Base-by-base conservation (phyloP, 2,329 filamentous ascomycete genomes). In the Phialophora chinensis region DNA sequence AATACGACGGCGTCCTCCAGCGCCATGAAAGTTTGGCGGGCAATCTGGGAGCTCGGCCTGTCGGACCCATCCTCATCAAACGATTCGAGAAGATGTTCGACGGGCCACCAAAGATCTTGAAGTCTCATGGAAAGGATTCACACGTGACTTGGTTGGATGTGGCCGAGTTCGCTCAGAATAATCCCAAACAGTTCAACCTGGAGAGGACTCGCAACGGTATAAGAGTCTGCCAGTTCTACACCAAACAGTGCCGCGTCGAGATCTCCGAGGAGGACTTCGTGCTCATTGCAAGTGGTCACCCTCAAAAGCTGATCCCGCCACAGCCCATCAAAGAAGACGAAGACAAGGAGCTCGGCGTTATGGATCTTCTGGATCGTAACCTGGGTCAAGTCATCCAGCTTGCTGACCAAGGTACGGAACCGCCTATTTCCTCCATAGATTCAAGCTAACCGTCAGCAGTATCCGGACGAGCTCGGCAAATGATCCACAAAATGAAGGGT, bases 191-290 rank as follows among this genome's bases (percentile, higher is more conserved):
- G 63, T 95, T 96, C 77, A 85, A 87, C 38, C 80, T 96, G 60
- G 88, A 87, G 62, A 87, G 90, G 65, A 85, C 86, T 68, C 84
- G 87, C 53, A 89, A 91, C 71, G 90, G 90, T 23, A 81, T 86
- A 61, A 86, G 90, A 55, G 88, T 90, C 61, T 96, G 92, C 75
- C 91, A 92, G 69, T 95, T 96, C 77, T 88, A 89, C 74, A 88
- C 92, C 70, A 93, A 93, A 75, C 91, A 93, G 67, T 86, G 89
- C 71, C 87, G 91, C 56, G 90, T 96, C 8, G 91, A 96, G 79
- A 94, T 97, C 68, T 88, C 88, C 20, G 92, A 96, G 77, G 92
- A 96, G 76, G 92, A 97, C 75, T 96, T 90, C 83, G 86, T 93
- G 50, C 81, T 96, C 71, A 93, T 96, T 71, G 88, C 88, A 62